phyloP scores from a whole-genome alignment of 2,329 filamentous ascomycete species.

The Cytospora schulzeri region DNA sequence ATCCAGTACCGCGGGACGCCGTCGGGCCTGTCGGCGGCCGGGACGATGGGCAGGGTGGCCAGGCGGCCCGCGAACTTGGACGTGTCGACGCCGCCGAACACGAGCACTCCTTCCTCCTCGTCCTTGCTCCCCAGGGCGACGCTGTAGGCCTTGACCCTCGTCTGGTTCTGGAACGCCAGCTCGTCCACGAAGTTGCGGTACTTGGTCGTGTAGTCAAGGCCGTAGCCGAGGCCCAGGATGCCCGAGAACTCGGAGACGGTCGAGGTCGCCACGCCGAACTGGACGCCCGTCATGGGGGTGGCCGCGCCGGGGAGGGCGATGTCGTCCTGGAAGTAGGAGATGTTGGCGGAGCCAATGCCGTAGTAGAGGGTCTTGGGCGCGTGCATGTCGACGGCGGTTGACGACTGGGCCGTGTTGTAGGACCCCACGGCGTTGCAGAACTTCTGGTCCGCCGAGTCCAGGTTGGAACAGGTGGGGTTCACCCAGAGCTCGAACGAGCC shows the following conservation, averaged over 20 bases:
- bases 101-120: slow-evolving; percentile 61
- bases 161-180: slow-evolving; percentile 53
- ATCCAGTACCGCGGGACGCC: slow-evolving; percentile 56
- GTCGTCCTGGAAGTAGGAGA: slow-evolving; percentile 52
- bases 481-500: slow-evolving; percentile 64
- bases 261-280: slow-evolving; percentile 65
- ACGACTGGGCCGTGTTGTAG: slow-evolving; percentile 48
- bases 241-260: slow-evolving; percentile 52
- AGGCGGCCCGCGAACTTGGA: slow-evolving; percentile 65
- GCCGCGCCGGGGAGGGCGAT: slow-evolving; percentile 46
- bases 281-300: slow-evolving; percentile 51
- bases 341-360: slow-evolving; percentile 53
- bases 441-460: slow-evolving; percentile 43
- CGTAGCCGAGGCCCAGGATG: slow-evolving; percentile 77
- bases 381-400: slow-evolving; percentile 39
- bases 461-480: slow-evolving; percentile 59
- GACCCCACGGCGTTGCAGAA: slow-evolving; percentile 51
- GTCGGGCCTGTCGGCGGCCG: slow-evolving; percentile 57
- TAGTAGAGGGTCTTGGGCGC: slow-evolving; percentile 48
- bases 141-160: slow-evolving; percentile 64
- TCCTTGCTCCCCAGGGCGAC: slow-evolving; percentile 65
- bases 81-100: slow-evolving; percentile 70
- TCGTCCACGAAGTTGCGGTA: slow-evolving; percentile 58
- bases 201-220: slow-evolving; percentile 46
- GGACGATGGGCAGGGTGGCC: slow-evolving; percentile 61